Evolutionary conservation across 345 rosid species (phyloP), one percentile per base, ranked within the genome.

Genomic region (Carallia brachiata): DNA sequence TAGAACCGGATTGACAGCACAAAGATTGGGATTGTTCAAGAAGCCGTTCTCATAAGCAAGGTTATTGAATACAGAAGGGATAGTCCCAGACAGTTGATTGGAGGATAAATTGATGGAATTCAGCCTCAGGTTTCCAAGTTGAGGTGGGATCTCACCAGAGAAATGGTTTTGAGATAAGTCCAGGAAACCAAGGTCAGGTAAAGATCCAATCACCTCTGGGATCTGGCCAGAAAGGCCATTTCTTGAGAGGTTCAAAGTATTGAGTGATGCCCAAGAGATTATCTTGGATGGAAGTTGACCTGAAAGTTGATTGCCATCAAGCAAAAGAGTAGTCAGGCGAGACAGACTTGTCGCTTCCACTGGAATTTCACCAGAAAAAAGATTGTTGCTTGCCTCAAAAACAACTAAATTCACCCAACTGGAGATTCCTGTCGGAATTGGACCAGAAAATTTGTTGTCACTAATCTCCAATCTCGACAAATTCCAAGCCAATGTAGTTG

Each of bases 151-250:
- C 78, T 61, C 57, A 9, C 98, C 95, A 28, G 91, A 84, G 32
- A 94, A 70, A 66, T 84, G 81, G 70, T 94, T 94, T 8, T 75
- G 80, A 8, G 98, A 91, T 64, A 94, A 70, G 71, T 93, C 97
- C 50, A 93, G 79, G 66, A 76, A 56, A 4, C 73, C 39, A 66
- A 89, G 73, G 31, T 66, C 72, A 2, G 90, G 91, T 66, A 93
- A 80, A 13, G 80, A 86, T 16, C 91, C 97, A 16, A 91, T 16
- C 3, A 74, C 89, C 2, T 58, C 77, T 34, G 96, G 97, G 65
- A 93, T 91, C 58, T 67, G 36, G 37, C 97, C 98, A 36, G 93
- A 85, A 64, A 94, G 83, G 16, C 62, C 75, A 78, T 94, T 94
- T 68, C 75, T 69, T 13, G 98, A 84, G 63, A 91, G 80, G 70